Base-by-base conservation (phyloP, 192 early-diverging fungal genomes). In the Lunasporangiospora selenospora region DNA sequence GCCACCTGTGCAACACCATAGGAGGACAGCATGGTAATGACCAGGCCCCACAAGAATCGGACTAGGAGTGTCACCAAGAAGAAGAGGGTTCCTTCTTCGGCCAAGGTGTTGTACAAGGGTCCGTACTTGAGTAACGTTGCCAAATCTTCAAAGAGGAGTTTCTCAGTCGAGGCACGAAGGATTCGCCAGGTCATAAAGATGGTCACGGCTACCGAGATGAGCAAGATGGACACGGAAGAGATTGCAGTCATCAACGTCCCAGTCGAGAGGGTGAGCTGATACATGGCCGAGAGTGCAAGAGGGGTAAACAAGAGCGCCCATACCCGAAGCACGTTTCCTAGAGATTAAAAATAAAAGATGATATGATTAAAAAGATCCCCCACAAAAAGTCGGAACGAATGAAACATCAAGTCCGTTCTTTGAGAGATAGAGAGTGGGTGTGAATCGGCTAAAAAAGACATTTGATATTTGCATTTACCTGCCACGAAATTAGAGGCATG, bases 1-100 rank as follows among this genome's bases (percentile, higher is more conserved):
- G 73, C 51, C 10, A 77, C 62, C 38, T 83, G 81, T n/a, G 81
- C 75, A 23, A 79, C 19, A 9, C 81, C 77, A 54, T 76, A 77
- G 2, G 76, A 32, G 8, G 80, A 77, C 31, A 80, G 53, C 53
- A 80, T 63, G 4, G 77, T 75, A 15, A 78, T 45, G 40, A 77
- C 63, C 0, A 67, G 52, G 11, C 67, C 77, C 48, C 75, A 58
- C 15, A 83, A 44, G 9, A 78, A 64, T 41, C 76, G 75, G 31
- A 61, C 55, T 11, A 78, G 37, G 4, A 76, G 50, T 1, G 42
- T 63, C 15, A 76, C 52, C 2, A 78, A 56, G 34, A 81, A 78
- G 48, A 81, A 78, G 10, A 58, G 40, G 1, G 59, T 73, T 3
- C 62, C 70, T 37, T 75, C 77, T 15, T 81, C 75, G 12, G 67